Evolutionary conservation across 345 rosid species (phyloP).

Genomic region (Laguncularia racemosa): DNA sequence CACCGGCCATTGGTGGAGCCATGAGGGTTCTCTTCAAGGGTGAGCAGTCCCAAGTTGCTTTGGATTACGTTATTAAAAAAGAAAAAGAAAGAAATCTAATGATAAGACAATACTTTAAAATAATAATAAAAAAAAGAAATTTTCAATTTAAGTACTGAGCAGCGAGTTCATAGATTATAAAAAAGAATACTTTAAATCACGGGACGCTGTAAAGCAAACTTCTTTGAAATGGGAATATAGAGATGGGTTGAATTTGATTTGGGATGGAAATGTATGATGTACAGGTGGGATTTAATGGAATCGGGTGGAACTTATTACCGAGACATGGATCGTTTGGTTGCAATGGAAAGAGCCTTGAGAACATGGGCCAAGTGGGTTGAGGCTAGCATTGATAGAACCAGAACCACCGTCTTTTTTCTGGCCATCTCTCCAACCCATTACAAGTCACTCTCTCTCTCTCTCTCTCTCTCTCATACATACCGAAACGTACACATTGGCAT

Average conservation of each 20-base stretch:
- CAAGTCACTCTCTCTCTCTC: slow-evolving; percentile 42
- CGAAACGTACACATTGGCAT: background rate
- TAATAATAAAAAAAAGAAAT: too few species aligned
- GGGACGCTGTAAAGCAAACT: too few species aligned
- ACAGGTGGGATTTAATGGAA: slow-evolving; percentile 96
- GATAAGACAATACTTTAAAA: too few species aligned
- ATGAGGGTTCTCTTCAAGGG: slow-evolving; percentile 73
- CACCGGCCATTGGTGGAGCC: slow-evolving; percentile 99
- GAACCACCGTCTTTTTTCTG: slow-evolving; percentile 63
- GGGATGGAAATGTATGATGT: background rate
- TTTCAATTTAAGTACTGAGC: too few species aligned
- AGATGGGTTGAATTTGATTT: background rate
- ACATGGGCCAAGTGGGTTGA: slow-evolving; percentile 91
- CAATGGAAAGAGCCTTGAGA: slow-evolving; percentile 67
- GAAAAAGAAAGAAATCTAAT: too few species aligned
- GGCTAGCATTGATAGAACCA: slow-evolving; percentile 35
- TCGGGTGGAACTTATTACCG: slow-evolving; percentile 56
- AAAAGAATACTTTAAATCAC: too few species aligned
- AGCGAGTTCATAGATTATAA: too few species aligned
- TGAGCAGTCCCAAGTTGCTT: slow-evolving; percentile 8
- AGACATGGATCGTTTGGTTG: slow-evolving; percentile 82
- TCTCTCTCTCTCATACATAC: background rate
- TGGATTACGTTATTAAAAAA: too few species aligned
- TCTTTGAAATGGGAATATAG: too few species aligned
- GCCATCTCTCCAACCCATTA: slow-evolving; percentile 90